Conservation (phyloP, 192 early-diverging fungal species). For the Mortierella antarctica region DNA sequence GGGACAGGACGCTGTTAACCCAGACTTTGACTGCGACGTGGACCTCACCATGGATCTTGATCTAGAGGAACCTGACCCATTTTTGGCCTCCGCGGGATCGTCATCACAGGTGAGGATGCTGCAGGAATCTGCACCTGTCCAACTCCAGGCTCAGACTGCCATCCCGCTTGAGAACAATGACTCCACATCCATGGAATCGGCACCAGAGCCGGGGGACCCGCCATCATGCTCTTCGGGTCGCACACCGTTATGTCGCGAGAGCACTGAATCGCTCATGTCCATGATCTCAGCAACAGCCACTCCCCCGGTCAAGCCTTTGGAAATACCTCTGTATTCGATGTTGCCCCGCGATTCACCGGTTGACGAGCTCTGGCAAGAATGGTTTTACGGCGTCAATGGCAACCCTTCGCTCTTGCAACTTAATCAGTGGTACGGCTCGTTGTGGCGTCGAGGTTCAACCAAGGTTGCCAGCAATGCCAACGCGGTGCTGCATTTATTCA, state of each 20-base stretch:
- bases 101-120: too few relatives aligned
- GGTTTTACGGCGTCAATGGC: background rate
- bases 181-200: background rate
- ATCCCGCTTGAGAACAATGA: background rate
- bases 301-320: background rate
- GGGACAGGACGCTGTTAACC: background rate
- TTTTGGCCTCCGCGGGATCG: too few relatives aligned
- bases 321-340: slow-evolving; percentile 1
- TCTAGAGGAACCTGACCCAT: too few relatives aligned
- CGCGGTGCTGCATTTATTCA: slow-evolving; percentile 2
- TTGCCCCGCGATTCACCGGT: slow-evolving; percentile 3
- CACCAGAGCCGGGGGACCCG: background rate
- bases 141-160: background rate
- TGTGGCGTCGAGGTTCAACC: background rate
- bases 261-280: background rate
- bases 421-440: background rate
- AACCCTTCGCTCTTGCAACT: background rate
- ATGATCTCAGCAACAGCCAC: background rate
- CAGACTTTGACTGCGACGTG: too few relatives aligned
- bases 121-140: background rate
- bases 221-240: too few relatives aligned
- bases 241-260: background rate
- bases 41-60: too few relatives aligned
- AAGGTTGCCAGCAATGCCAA: background rate
- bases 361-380: background rate